Conservation (phyloP, 306 rosid genomes). For the Arachis stenosperma region DNA sequence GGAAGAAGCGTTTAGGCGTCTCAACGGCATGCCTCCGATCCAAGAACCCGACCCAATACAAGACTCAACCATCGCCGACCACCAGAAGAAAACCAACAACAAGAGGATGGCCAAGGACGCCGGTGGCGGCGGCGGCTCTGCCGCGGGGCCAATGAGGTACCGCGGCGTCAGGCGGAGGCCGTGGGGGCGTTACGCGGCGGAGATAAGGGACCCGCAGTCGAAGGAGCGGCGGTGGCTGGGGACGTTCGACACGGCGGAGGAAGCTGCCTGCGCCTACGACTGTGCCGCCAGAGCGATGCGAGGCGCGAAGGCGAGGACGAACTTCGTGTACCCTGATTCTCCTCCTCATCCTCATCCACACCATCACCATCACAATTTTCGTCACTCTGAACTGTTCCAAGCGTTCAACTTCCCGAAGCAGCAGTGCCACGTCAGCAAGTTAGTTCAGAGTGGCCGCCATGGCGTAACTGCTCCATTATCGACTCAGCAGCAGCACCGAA, state of each 20-base stretch:
- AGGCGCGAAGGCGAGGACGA: slow-evolving; percentile 84
- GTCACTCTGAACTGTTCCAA: slow-evolving; percentile 28
- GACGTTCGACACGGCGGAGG: slow-evolving; percentile 93
- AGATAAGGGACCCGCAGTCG: slow-evolving; percentile 84
- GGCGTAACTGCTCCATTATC: slow-evolving; percentile 16
- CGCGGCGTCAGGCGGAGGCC: slow-evolving; percentile 93
- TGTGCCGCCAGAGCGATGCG: slow-evolving; percentile 92
- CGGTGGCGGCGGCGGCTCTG: slow-evolving; percentile 1
- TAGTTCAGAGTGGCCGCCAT: not conserved
- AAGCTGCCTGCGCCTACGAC: slow-evolving; percentile 94
- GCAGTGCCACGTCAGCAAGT: slow-evolving; percentile 18
- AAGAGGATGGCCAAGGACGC: slow-evolving; percentile 45
- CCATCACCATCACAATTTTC: not conserved
- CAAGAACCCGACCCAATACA: slow-evolving; percentile 29
- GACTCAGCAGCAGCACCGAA: not conserved
- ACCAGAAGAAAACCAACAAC: slow-evolving; percentile 31
- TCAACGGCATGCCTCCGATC: slow-evolving; percentile 48
- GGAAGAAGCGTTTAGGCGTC: slow-evolving; percentile 70
- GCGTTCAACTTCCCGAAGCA: slow-evolving; percentile 39
- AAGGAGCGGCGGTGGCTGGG: slow-evolving; percentile 96
- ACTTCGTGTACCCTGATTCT: slow-evolving; percentile 64
- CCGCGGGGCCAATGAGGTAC: slow-evolving; percentile 48
- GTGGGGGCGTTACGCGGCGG: slow-evolving; percentile 97
- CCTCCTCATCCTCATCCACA: slow-evolving; percentile 29
- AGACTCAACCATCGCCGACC: slow-evolving; percentile 7